Evolutionary conservation across 768 basidiomycete genomes (phyloP).

Genomic region (Suillus placidus): DNA sequence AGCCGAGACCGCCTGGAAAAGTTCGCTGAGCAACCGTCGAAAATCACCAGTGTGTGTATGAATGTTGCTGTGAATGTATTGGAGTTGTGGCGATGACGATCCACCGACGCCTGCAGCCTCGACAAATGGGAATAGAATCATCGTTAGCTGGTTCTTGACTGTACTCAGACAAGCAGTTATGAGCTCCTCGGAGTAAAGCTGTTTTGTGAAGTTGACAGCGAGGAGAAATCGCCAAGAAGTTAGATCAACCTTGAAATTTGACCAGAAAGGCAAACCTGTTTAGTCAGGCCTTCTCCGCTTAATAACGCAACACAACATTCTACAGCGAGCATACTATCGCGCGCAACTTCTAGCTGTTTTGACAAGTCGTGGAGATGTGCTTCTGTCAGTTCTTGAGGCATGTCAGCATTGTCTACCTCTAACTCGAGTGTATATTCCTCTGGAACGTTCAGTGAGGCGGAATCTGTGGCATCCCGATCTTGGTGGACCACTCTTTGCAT

Average conservation of each 20-base stretch:
- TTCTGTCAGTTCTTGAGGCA: slow-evolving; percentile 41
- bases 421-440: slow-evolving; percentile 4
- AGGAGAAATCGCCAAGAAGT: not conserved
- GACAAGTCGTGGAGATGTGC: slow-evolving; percentile 54
- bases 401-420: slow-evolving; percentile 13
- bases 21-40: slow-evolving; percentile 60
- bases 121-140: slow-evolving; percentile 84
- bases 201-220: not conserved
- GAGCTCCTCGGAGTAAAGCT: slow-evolving; percentile 95
- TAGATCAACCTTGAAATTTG: not conserved
- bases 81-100: slow-evolving; percentile 51
- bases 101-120: slow-evolving; percentile 58
- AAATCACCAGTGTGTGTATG: slow-evolving; percentile 36
- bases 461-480: not conserved
- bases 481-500: slow-evolving; percentile 9
- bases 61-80: slow-evolving; percentile 50
- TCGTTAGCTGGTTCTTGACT: slow-evolving; percentile 79
- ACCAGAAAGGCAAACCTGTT: slow-evolving; percentile 61
- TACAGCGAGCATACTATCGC: slow-evolving; percentile 78
- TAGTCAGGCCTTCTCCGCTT: slow-evolving; percentile 76
- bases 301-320: slow-evolving; percentile 83
- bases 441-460: slow-evolving; percentile 1
- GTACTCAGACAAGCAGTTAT: slow-evolving; percentile 76
- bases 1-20: slow-evolving; percentile 72
- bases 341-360: slow-evolving; percentile 57